Conservation (phyloP, 192 early-diverging fungal species). For the Thamnidium elegans region DNA sequence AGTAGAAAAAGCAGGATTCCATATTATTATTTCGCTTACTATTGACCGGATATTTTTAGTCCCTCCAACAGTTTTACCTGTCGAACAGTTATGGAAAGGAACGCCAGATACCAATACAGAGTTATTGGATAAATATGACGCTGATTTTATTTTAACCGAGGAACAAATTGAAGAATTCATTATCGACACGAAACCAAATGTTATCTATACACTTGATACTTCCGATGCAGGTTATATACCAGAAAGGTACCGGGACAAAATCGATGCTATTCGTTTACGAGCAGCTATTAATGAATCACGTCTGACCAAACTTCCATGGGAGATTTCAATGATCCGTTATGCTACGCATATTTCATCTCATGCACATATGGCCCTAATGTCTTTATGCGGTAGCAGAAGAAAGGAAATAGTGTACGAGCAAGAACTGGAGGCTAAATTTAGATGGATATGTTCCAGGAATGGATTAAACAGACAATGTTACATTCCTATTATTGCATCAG, state of each 20-base stretch:
- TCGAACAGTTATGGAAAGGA: conserved; percentile 85
- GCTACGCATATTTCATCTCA: conserved; percentile 71
- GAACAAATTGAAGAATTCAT: conserved; percentile 55
- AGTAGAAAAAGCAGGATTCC: conserved; percentile 72
- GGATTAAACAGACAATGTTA: conserved; percentile 79
- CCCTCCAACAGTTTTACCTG: conserved; percentile 61
- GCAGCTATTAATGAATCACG: conserved; percentile 74
- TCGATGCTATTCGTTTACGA: conserved; percentile 32
- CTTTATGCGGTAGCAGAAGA: conserved; percentile 33
- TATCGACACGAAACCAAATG: conserved; percentile 40
- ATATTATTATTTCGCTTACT: conserved; percentile 68
- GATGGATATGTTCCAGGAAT: conserved; percentile 64
- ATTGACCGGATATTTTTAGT: conserved; percentile 61
- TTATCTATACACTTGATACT: conserved; percentile 50
- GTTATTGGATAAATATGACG: conserved; percentile 58
- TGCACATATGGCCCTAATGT: conserved; percentile 84
- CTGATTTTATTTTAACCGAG: conserved; percentile 64
- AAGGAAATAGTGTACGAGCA: conserved; percentile 63
- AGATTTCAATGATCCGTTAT: conserved; percentile 71
- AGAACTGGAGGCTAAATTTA: conserved; percentile 77
- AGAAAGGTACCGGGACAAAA: background rate
- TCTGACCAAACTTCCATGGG: conserved; percentile 73
- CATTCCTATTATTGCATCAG: conserved; percentile 79
- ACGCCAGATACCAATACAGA: conserved; percentile 57
- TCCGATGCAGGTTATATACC: conserved; percentile 41